phyloP scores from a whole-genome alignment of 2,329 filamentous ascomycete genomes.

The Rhynchosporium agropyri region DNA sequence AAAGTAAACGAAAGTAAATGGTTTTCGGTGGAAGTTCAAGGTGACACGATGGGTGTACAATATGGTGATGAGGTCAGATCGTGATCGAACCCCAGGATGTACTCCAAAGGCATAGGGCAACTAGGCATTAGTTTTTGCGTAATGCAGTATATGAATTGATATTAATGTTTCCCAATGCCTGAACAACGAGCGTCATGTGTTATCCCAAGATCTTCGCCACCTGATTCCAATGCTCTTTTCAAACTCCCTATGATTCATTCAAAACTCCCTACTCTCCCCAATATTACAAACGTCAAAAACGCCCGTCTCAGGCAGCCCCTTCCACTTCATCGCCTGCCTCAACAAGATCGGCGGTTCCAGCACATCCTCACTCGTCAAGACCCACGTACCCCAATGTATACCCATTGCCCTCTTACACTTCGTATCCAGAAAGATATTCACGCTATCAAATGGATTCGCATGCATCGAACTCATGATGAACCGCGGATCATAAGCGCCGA shows the following conservation, averaged over 20 bases:
- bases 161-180: slow-evolving; percentile 16
- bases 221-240: slow-evolving; percentile 28
- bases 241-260: slow-evolving; percentile 47
- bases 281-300: slow-evolving; percentile 83
- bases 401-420: slow-evolving; percentile 76
- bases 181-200: slow-evolving; percentile 1
- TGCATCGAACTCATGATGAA: slow-evolving; percentile 79
- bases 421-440: slow-evolving; percentile 88
- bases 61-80: slow-evolving; percentile 23
- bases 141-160: slow-evolving; percentile 7
- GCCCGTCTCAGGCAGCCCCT: slow-evolving; percentile 68
- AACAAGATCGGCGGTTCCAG: slow-evolving; percentile 77
- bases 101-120: slow-evolving; percentile 27
- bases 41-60: slow-evolving; percentile 24
- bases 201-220: background rate
- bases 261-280: slow-evolving; percentile 80
- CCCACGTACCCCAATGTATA: slow-evolving; percentile 94
- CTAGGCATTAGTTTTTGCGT: slow-evolving; percentile 8
- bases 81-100: slow-evolving; percentile 25
- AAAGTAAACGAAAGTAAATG: slow-evolving; percentile 18
- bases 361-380: slow-evolving; percentile 74
- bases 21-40: slow-evolving; percentile 10
- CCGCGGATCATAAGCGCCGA: slow-evolving; percentile 82
- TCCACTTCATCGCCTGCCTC: slow-evolving; percentile 69
- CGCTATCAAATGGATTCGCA: slow-evolving; percentile 81